Evolutionary conservation across 129 eudicot species (phyloP), one percentile per base, ranked within the genome.

Genomic region (Solidago caesia): DNA sequence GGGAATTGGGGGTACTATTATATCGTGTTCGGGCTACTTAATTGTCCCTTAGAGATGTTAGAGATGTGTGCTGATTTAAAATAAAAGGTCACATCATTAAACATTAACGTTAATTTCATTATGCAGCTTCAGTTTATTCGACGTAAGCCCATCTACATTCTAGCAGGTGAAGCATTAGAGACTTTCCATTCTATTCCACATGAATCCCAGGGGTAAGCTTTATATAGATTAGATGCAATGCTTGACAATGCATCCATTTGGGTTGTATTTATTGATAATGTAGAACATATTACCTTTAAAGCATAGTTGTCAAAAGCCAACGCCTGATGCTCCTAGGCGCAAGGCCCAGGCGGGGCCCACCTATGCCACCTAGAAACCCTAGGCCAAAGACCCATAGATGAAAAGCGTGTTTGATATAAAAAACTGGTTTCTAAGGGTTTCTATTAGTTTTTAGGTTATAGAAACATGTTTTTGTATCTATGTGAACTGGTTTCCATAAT

Each of bases 121-220:
- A 0, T 66, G 33, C 83, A 79, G 83, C 68, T 79, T 79, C 79
- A 56, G 45, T 79, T 79, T 79, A 74, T 79, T 73, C 78, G 83
- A 21, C 64, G 47, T 39, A 57, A 64, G 5, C 83, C 83, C 12
- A 3, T 67, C 8, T 66, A 73, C 14, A 60, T 27, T 7, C n/a
- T 79, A 57, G 70, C 83, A 47, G 69, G 79, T 4, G 83, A 79
- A 65, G 59, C 46, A 79, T 79, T 63, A 56, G 70, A 33, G 33
- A 67, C 39, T 25, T 33, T 12, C 53, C 12, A 43, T 21, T 46
- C 7, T 46, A 44, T 16, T 48, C 25, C 57, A 73, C 5, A 67
- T 47, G 70, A 65, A 51, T 5, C 45, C 44, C 3, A 21, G 14
- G 70, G 74, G 79, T 73, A 67, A 66, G 83, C 60, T 66, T 29